phyloP scores from a whole-genome alignment of 768 basidiomycete genomes.

The Tylopilus balloui region DNA sequence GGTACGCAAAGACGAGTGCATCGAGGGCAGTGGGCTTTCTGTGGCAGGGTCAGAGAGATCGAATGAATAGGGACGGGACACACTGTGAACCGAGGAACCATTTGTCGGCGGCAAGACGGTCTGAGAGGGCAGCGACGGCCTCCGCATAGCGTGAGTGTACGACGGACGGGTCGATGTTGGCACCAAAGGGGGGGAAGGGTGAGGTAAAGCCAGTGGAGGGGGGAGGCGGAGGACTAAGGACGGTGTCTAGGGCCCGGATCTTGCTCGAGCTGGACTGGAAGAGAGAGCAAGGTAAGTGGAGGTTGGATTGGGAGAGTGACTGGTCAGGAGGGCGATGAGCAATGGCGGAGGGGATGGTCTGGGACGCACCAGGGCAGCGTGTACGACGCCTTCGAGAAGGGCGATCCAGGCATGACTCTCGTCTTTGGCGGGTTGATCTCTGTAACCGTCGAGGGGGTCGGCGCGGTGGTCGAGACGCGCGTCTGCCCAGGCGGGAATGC shows the following conservation, averaged over 20 bases:
- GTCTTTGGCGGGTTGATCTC: slow-evolving; percentile 51
- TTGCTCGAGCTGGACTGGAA: slow-evolving; percentile 34
- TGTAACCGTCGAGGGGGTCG: slow-evolving; percentile 62
- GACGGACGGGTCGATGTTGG: slow-evolving; percentile 46
- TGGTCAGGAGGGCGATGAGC: slow-evolving; percentile 21
- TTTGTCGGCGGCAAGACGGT: slow-evolving; percentile 67
- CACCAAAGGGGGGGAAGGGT: slow-evolving; percentile 56
- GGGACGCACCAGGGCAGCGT: slow-evolving; percentile 63
- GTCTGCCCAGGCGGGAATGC: slow-evolving; percentile 75
- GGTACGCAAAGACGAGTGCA: slow-evolving; percentile 77
- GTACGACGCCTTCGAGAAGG: slow-evolving; percentile 70
- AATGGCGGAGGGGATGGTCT: not conserved
- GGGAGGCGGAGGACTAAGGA: slow-evolving; percentile 61
- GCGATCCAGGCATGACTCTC: slow-evolving; percentile 83
- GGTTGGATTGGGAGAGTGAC: slow-evolving; percentile 47
- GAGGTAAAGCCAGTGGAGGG: slow-evolving; percentile 68
- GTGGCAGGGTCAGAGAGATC: slow-evolving; percentile 6
- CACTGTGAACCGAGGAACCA: slow-evolving; percentile 82
- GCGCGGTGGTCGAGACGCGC: slow-evolving; percentile 39
- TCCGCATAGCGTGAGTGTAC: slow-evolving; percentile 61
- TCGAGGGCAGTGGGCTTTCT: slow-evolving; percentile 79
- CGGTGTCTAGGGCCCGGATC: slow-evolving; percentile 39
- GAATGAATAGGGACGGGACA: slow-evolving; percentile 16
- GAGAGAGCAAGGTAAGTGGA: slow-evolving; percentile 39
- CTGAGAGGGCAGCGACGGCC: slow-evolving; percentile 68